Evolutionary conservation across 2,329 filamentous ascomycete species (phyloP), one percentile per base, ranked within the genome.

Genomic region (Beauveria caledonica): DNA sequence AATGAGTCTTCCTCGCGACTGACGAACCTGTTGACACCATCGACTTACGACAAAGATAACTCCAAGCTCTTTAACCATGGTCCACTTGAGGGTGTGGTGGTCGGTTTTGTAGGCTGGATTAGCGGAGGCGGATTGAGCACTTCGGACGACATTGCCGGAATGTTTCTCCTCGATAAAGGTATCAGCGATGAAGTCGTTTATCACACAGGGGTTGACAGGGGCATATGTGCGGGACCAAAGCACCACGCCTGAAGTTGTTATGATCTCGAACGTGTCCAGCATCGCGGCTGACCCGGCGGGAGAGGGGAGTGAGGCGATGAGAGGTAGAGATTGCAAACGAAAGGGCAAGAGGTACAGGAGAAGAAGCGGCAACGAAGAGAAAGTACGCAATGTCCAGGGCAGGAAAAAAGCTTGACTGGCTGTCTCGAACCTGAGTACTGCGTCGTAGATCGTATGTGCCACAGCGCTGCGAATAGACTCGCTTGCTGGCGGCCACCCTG

Each of bases 121-220:
- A 55, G 76, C 78, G 17, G 83, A 77, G 15, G 85, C 81, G 7
- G 86, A 84, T 54, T 75, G 77, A 52, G 80, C 75, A 63, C 86
- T 82, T 65, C 85, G 84, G 57, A 85, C 79, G 60, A 83, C 78
- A 58, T 82, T 79, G 55, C 80, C 80, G 61, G 85, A 81, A 62
- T 84, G 83, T 73, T 90, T 92, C 78, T 97, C 93, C 76, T 99
- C 94, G 70, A 99, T 97, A 73, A 99, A 97, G 71, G 97, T 90
- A 75, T 97, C 92, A 72, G 87, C 87, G 75, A 99, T 97, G 74
- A 99, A 87, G 78, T 85, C 89, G 79, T 99, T 97, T 79, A 99
- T 87, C 65, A 97, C 81, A 67, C 88, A 86, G 48, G 89, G 84
- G 71, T 86, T 92, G 70, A 96, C 86, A 2, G 88, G 82, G 59